Base-by-base conservation (phyloP, 139 green algal genomes). In the Micractinium conductrix region DNA sequence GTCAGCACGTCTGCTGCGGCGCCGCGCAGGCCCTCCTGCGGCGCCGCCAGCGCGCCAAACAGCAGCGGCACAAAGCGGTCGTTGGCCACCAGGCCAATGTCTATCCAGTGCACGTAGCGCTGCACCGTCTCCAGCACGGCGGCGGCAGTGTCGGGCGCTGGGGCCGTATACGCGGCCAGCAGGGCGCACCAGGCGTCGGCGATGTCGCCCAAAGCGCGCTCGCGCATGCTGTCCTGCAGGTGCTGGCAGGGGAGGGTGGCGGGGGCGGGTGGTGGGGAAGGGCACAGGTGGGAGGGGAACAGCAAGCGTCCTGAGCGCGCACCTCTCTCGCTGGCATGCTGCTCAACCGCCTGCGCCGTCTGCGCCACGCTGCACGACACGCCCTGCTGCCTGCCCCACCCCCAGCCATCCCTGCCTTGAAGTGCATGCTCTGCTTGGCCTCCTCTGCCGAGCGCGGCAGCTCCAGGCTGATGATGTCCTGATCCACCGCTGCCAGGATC, bases 181-280 rank as follows among this genome's bases (percentile, higher is more conserved):
- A 83, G 30, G 62, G 26, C 40, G 78, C 89, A 93, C 92, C 93
- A 99, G 8, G 94, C 90, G 3, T 85, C 88, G 5, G 92, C 91
- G 37, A 99, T 74, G 38, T 96, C 93, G 4, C 24, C 67, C 19
- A 98, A 91, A 71, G 92, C 95, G n/a, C 90, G 87, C 74, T 97
- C 95, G 6, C 97, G 91, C 96, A 99, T 98, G 65, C 91, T 89
- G 82, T 99, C 97, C 89, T n/a, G n/a, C n/a, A n/a, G n/a, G n/a
- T n/a, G n/a, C n/a, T n/a, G n/a, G n/a, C n/a, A n/a, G n/a, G n/a
- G n/a, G n/a, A n/a, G n/a, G n/a, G n/a, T n/a, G n/a, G n/a, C n/a
- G n/a, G n/a, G n/a, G n/a, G n/a, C n/a, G n/a, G n/a, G n/a, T n/a
- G n/a, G n/a, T n/a, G n/a, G n/a, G n/a, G n/a, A n/a, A n/a, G n/a